These are phyloP conservation scores for Calcarisporium arbuscula DNA, from an alignment of 2,329 filamentous ascomycete species.

Conservation along the genomic window DNA sequence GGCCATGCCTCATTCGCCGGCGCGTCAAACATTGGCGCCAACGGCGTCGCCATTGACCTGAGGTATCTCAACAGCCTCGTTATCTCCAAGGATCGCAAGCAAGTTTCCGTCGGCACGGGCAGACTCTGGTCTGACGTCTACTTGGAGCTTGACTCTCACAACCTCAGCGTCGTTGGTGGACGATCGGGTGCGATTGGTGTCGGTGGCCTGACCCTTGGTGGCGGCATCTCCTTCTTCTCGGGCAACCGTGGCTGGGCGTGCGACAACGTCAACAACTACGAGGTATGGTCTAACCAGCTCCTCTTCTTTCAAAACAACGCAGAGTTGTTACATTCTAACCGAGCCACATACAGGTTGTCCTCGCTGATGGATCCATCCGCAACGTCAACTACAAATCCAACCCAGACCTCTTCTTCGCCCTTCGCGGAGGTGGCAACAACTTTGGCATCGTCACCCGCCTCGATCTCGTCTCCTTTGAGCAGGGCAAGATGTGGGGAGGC, in stretches of 20 bases:
- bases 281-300: slow-evolving; percentile 21
- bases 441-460: slow-evolving; percentile 27
- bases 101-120: slow-evolving; percentile 29
- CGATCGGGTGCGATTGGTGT: slow-evolving; percentile 33
- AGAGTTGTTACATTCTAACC: too few species aligned
- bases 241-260: slow-evolving; percentile 29
- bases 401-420: slow-evolving; percentile 35
- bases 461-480: slow-evolving; percentile 15
- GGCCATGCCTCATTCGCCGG: slow-evolving; percentile 37
- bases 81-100: slow-evolving; percentile 21
- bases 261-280: slow-evolving; percentile 28
- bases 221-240: slow-evolving; percentile 36
- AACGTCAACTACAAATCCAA: slow-evolving; percentile 26
- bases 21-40: slow-evolving; percentile 28
- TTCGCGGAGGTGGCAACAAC: slow-evolving; percentile 39
- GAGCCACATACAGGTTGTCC: too few species aligned
- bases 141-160: slow-evolving; percentile 19
- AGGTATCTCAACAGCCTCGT: slow-evolving; percentile 25
- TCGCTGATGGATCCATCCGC: slow-evolving; percentile 30
- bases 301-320: too few species aligned
- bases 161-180: slow-evolving; percentile 31
- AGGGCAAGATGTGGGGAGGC: slow-evolving; percentile 16
- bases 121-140: slow-evolving; percentile 34
- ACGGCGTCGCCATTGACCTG: slow-evolving; percentile 29
- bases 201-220: slow-evolving; percentile 10